These are phyloP conservation scores for Blastocystis hominis DNA, from an alignment of 352 stramenopile species.

Conservation along the genomic window DNA sequence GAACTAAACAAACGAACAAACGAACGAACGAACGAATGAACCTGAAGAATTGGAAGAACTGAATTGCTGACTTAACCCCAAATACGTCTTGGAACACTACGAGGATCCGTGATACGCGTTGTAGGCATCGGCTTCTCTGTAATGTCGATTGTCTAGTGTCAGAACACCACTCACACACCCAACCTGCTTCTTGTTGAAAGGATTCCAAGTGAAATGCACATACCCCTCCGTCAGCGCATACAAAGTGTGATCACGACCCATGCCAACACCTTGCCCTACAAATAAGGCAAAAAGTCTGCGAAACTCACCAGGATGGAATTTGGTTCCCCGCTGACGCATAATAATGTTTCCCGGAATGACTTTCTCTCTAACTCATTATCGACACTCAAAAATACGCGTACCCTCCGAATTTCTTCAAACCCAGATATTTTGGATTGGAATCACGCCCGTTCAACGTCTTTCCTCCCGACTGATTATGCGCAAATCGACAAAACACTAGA, in stretches of 20 bases:
- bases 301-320: background rate
- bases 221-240: slow-evolving; percentile 6
- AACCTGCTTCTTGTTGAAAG: slow-evolving; percentile 36
- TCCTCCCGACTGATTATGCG: slow-evolving; percentile 39
- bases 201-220: slow-evolving; percentile 49
- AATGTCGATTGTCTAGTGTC: background rate
- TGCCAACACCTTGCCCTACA: background rate
- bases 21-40: no score
- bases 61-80: no score
- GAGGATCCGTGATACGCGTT: background rate
- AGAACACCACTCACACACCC: no score
- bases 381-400: background rate
- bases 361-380: background rate
- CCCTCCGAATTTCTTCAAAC: slow-evolving; percentile 47
- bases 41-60: no score
- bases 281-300: background rate
- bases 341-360: slow-evolving; percentile 44
- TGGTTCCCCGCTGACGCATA: background rate
- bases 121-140: background rate
- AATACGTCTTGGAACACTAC: background rate
- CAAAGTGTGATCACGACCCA: slow-evolving; percentile 14
- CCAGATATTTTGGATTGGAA: slow-evolving; percentile 43
- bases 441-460: slow-evolving; percentile 35
- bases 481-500: slow-evolving; percentile 14
- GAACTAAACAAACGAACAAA: no score